phyloP scores from a whole-genome alignment of 148 eudicot genomes.

The Oxyria digyna region DNA sequence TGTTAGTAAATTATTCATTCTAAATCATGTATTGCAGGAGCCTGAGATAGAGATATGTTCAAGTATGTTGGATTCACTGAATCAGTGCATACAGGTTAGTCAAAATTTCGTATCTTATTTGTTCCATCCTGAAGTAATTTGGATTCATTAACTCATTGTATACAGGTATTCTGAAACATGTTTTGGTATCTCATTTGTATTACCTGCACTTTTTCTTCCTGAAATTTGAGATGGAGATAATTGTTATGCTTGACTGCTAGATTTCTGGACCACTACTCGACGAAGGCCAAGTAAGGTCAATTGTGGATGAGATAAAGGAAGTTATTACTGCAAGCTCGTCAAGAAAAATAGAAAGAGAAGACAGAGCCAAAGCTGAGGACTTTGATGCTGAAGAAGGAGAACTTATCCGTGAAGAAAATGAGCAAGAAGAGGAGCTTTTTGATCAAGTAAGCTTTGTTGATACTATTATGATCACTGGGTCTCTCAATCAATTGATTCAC shows the following conservation, averaged over 20 bases:
- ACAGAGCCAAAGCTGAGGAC: slow-evolving; percentile 33
- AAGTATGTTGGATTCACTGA: slow-evolving; percentile 31
- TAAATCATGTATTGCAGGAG: slow-evolving; percentile 18
- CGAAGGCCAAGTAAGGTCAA: slow-evolving; percentile 26
- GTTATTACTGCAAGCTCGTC: slow-evolving; percentile 27
- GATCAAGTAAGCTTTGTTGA: slow-evolving; percentile 20
- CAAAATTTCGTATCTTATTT: neutral
- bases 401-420: slow-evolving; percentile 33
- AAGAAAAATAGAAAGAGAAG: slow-evolving; percentile 26
- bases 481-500: neutral
- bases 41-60: slow-evolving; percentile 30
- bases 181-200: slow-evolving; percentile 1
- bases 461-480: neutral
- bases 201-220: slow-evolving; percentile 1
- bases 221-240: slow-evolving; percentile 18
- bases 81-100: slow-evolving; percentile 32
- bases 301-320: slow-evolving; percentile 27
- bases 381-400: slow-evolving; percentile 33
- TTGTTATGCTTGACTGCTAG: slow-evolving; percentile 10
- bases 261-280: slow-evolving; percentile 26
- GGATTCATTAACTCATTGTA: slow-evolving; percentile 17
- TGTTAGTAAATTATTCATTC: neutral
- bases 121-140: slow-evolving; percentile 14
- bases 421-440: slow-evolving; percentile 38
- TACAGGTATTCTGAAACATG: slow-evolving; percentile 14